A percentile compares a stretch with the other conserved stretches of the same genome.
Conservation (phyloP, 2,329 filamentous ascomycete genomes). For the Rhinocladiella mackenziei region DNA sequence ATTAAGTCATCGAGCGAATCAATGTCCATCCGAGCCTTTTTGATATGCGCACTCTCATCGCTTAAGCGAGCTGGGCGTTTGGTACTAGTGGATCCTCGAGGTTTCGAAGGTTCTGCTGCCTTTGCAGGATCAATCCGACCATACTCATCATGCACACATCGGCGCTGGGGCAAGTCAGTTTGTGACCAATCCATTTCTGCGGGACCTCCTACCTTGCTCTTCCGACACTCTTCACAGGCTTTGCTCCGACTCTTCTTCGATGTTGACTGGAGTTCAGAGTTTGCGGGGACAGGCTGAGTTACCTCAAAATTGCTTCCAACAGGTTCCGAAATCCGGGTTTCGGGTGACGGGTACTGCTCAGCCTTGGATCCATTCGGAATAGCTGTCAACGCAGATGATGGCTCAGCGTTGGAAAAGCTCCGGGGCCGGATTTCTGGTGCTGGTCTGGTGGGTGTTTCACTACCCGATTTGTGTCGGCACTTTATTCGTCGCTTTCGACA, state of each 20-base stretch:
- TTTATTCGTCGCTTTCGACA: constrained; percentile 60
- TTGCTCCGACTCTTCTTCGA: constrained; percentile 58
- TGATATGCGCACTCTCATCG: constrained; percentile 41
- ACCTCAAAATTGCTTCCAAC: constrained; percentile 1
- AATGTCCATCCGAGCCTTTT: constrained; percentile 31
- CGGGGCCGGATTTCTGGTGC: constrained; percentile 32
- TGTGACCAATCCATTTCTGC: constrained; percentile 2
- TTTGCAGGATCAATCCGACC: constrained; percentile 62
- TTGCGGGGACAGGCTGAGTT: constrained; percentile 1
- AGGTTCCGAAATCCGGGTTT: constrained; percentile 6
- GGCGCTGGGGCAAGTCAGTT: constrained; percentile 47
- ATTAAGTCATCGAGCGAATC: constrained; percentile 24
- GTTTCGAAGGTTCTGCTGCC: constrained; percentile 58
- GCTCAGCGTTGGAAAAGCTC: constrained; percentile 23
- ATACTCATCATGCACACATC: constrained; percentile 63
- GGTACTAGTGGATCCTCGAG: constrained; percentile 53
- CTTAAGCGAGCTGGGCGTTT: constrained; percentile 49
- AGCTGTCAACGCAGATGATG: constrained; percentile 6
- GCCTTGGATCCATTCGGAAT: constrained; percentile 9
- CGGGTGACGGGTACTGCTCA: constrained; percentile 8
- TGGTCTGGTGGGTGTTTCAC: constrained; percentile 30
- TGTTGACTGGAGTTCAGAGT: constrained; percentile 30
- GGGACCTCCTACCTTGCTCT: constrained; percentile 56
- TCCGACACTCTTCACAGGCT: constrained; percentile 63
- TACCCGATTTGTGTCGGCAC: constrained; percentile 60